Evolutionary conservation across 768 basidiomycete species (phyloP).

Genomic region (Dacryopinax spathularia): DNA sequence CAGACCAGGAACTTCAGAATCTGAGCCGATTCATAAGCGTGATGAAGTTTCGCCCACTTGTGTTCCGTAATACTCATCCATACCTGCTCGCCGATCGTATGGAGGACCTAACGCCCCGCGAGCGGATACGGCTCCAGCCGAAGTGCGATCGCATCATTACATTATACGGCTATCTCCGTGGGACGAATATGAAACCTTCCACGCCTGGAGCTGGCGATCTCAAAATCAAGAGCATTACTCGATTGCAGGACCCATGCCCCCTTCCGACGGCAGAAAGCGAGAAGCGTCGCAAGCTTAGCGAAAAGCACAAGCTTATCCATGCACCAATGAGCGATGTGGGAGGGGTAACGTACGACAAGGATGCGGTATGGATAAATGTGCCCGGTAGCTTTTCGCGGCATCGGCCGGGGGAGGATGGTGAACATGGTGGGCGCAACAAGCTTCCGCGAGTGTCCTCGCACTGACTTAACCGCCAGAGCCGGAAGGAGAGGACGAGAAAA

Average conservation of each 20-base stretch:
- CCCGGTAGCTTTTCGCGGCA: slow-evolving; percentile 79
- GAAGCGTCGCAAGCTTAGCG: slow-evolving; percentile 75
- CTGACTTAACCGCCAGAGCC: slow-evolving; percentile 32
- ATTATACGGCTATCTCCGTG: slow-evolving; percentile 86
- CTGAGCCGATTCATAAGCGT: slow-evolving; percentile 91
- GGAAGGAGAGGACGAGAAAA: slow-evolving; percentile 88
- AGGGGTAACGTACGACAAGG: slow-evolving; percentile 93
- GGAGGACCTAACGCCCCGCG: slow-evolving; percentile 86
- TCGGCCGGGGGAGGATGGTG: slow-evolving; percentile 28
- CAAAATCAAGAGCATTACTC: slow-evolving; percentile 52
- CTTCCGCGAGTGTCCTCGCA: slow-evolving; percentile 13
- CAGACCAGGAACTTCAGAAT: slow-evolving; percentile 91
- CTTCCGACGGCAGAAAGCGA: slow-evolving; percentile 83
- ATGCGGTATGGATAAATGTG: slow-evolving; percentile 95
- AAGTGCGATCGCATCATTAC: slow-evolving; percentile 91
- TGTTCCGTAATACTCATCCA: slow-evolving; percentile 90
- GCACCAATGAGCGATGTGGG: slow-evolving; percentile 99
- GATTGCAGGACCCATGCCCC: slow-evolving; percentile 89
- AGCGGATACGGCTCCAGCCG: slow-evolving; percentile 61
- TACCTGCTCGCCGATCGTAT: slow-evolving; percentile 90
- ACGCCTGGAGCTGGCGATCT: slow-evolving; percentile 88
- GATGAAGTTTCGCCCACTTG: slow-evolving; percentile 95
- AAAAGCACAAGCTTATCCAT: slow-evolving; percentile 87
- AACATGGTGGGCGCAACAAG: slow-evolving; percentile 35
- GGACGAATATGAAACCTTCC: slow-evolving; percentile 64